phyloP scores from a whole-genome alignment of 371 early-diverging fungal species.

The Gilbertella persicaria region DNA sequence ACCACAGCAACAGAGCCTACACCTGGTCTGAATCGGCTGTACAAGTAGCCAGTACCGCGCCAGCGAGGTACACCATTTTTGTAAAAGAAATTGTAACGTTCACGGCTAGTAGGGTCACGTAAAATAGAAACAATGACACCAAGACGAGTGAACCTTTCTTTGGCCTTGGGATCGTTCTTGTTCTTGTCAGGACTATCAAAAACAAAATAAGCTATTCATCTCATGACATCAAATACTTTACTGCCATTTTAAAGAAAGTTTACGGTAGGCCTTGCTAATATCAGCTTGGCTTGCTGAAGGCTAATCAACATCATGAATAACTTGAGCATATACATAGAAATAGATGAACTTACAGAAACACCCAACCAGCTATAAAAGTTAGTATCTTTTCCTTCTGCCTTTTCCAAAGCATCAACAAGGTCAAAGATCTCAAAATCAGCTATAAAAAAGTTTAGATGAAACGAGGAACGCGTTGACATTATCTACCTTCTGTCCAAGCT shows the following conservation, averaged over 20 bases:
- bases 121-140: slow-evolving; percentile 71
- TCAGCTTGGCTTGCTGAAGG: slow-evolving; percentile 73
- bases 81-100: slow-evolving; percentile 82
- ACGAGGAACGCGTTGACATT: neutral
- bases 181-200: slow-evolving; percentile 76
- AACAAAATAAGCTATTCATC: neutral
- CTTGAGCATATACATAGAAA: neutral
- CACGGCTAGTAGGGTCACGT: slow-evolving; percentile 64
- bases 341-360: slow-evolving; percentile 39
- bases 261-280: slow-evolving; percentile 86
- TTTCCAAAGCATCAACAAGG: slow-evolving; percentile 77
- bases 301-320: slow-evolving; percentile 6
- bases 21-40: slow-evolving; percentile 81
- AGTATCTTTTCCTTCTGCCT: slow-evolving; percentile 62
- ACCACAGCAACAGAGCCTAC: slow-evolving; percentile 62
- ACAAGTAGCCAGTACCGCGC: slow-evolving; percentile 84
- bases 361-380: slow-evolving; percentile 65
- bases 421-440: slow-evolving; percentile 86
- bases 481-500: slow-evolving; percentile 34
- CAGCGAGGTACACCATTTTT: slow-evolving; percentile 89
- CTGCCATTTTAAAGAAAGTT: slow-evolving; percentile 92
- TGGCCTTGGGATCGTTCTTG: slow-evolving; percentile 47
- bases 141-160: slow-evolving; percentile 68
- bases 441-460: slow-evolving; percentile 9
- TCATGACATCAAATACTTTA: no score